Percentiles rank a stretch among this genome's conserved stretches.
Evolutionary conservation across 345 rosid species (phyloP).

Genomic region (Lepidium africanum): DNA sequence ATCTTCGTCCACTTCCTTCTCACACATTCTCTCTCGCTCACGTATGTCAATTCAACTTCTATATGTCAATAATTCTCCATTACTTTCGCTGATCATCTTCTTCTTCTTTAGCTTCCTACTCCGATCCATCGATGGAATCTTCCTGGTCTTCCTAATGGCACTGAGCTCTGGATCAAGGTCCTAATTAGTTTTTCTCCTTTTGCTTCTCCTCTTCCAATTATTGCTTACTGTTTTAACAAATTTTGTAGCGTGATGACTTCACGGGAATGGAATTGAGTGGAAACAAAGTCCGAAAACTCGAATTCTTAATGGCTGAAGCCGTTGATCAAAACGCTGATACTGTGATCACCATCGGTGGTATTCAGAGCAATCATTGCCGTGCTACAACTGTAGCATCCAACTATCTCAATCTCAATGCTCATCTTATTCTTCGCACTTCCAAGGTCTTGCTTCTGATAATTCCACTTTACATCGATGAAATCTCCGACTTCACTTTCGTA

Average conservation of each 20-base stretch:
- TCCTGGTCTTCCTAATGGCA: conserved; percentile 62
- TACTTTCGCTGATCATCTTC: neutral
- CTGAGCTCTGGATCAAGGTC: conserved; percentile 87
- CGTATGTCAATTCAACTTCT: conserved; percentile 18
- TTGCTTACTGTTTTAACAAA: neutral
- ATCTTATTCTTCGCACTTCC: conserved; percentile 72
- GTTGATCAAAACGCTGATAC: conserved; percentile 80
- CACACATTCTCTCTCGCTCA: conserved; percentile 63
- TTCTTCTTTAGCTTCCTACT: conserved; percentile 52
- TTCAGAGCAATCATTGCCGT: conserved; percentile 94
- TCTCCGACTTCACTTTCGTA: neutral
- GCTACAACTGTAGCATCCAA: conserved; percentile 87
- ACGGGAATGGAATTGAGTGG: conserved; percentile 95
- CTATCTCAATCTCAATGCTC: conserved; percentile 64
- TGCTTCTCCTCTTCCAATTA: neutral
- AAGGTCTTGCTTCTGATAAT: conserved; percentile 35
- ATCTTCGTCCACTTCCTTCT: conserved; percentile 53
- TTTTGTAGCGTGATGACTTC: conserved; percentile 64
- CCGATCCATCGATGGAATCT: conserved; percentile 89
- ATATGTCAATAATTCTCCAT: neutral
- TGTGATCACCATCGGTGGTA: conserved; percentile 77
- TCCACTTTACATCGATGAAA: neutral
- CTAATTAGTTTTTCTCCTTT: neutral
- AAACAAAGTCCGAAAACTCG: conserved; percentile 81
- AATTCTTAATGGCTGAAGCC: conserved; percentile 83